These are phyloP conservation scores for Spencermartinsiella europaea DNA, from an alignment of 805 yeast species.

Conservation along the genomic window DNA sequence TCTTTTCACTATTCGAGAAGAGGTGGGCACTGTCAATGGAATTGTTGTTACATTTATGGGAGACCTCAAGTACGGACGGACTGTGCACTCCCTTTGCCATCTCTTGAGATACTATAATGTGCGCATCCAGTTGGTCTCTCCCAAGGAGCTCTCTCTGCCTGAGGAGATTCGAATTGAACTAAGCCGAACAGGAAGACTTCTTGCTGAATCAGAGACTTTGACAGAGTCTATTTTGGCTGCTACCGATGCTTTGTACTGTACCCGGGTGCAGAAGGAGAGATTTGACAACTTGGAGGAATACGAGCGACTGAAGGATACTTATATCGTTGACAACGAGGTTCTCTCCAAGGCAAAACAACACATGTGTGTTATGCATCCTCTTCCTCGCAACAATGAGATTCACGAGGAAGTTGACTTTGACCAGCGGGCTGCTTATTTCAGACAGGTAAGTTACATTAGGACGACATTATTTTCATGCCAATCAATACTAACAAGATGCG, in stretches of 20 bases:
- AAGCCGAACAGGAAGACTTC: slow-evolving; percentile 60
- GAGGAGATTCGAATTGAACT: slow-evolving; percentile 64
- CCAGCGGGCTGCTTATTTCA: slow-evolving; percentile 98
- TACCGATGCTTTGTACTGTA: slow-evolving; percentile 94
- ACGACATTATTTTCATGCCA: slow-evolving; percentile 12
- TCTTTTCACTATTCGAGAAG: slow-evolving; percentile 97
- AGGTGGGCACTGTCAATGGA: slow-evolving; percentile 96
- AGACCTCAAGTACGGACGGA: slow-evolving; percentile 96
- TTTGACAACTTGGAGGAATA: slow-evolving; percentile 71
- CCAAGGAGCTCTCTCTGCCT: slow-evolving; percentile 83
- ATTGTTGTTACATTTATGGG: slow-evolving; percentile 98
- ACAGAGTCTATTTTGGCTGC: slow-evolving; percentile 80
- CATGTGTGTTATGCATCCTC: slow-evolving; percentile 98
- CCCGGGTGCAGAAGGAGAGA: slow-evolving; percentile 97
- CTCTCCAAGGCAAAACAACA: slow-evolving; percentile 92
- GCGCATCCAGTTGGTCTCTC: slow-evolving; percentile 85
- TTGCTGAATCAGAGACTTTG: slow-evolving; percentile 66
- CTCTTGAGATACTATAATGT: slow-evolving; percentile 89
- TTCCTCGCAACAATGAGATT: slow-evolving; percentile 95
- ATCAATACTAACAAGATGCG: slow-evolving; percentile 50
- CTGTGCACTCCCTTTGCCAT: slow-evolving; percentile 93
- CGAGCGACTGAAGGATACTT: slow-evolving; percentile 83
- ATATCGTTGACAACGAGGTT: slow-evolving; percentile 87
- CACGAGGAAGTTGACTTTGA: slow-evolving; percentile 98
- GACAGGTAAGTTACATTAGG: slow-evolving; percentile 50